Evolutionary conservation across 768 basidiomycete species (phyloP).

Genomic region (Mycena alexandri): DNA sequence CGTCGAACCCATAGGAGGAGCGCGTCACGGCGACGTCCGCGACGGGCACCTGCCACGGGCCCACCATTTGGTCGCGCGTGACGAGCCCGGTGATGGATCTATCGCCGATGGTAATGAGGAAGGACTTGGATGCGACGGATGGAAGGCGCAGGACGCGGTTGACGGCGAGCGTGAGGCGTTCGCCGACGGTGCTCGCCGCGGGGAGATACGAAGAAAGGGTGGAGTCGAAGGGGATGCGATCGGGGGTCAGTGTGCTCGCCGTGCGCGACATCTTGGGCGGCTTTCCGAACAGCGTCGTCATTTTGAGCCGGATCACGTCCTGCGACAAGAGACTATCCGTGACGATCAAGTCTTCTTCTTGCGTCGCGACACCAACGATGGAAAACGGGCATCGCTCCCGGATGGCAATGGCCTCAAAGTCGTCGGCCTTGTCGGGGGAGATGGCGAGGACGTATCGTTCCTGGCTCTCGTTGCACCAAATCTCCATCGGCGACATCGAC

Average conservation of each 20-base stretch:
- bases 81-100: constrained; percentile 94
- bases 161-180: constrained; percentile 73
- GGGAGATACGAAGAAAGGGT: constrained; percentile 77
- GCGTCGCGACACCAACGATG: constrained; percentile 89
- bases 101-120: constrained; percentile 99
- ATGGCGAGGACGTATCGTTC: constrained; percentile 97
- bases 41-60: constrained; percentile 98
- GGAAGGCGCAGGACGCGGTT: constrained; percentile 91
- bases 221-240: constrained; percentile 72
- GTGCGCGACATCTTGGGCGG: constrained; percentile 90
- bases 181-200: constrained; percentile 49
- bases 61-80: constrained; percentile 98
- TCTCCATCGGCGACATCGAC: constrained; percentile 99
- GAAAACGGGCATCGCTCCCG: constrained; percentile 96
- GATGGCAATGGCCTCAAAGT: constrained; percentile 82
- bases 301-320: constrained; percentile 89
- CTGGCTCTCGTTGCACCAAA: constrained; percentile 99
- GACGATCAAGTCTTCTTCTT: constrained; percentile 85
- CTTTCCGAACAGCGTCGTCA: constrained; percentile 97
- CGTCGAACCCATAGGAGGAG: constrained; percentile 93
- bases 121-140: constrained; percentile 94
- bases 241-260: constrained; percentile 62
- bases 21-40: constrained; percentile 97
- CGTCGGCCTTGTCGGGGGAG: constrained; percentile 66
- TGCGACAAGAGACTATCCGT: constrained; percentile 85